Evolutionary conservation across 2,329 filamentous ascomycete species (phyloP).

Genomic region (Leptographium galeiforme): DNA sequence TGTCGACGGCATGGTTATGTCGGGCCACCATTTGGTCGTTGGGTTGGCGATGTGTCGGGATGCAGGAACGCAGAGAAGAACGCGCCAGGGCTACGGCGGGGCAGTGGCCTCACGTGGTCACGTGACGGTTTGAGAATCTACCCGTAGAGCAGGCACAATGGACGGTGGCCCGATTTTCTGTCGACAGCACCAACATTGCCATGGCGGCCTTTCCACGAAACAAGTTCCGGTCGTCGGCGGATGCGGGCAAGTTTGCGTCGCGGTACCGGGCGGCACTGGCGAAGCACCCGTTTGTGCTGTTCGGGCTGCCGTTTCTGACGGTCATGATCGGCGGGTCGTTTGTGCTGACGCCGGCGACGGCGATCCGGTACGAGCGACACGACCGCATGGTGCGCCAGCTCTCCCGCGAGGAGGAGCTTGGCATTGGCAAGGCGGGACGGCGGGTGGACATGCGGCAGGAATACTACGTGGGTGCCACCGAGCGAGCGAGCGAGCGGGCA

Average conservation of each 20-base stretch:
- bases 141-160: too few relatives aligned
- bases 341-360: slow-evolving; percentile 85
- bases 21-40: background rate
- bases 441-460: slow-evolving; percentile 73
- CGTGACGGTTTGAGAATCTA: background rate
- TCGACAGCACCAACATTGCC: too few relatives aligned
- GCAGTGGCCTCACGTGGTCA: background rate
- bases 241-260: slow-evolving; percentile 56
- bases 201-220: slow-evolving; percentile 57
- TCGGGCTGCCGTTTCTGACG: slow-evolving; percentile 82
- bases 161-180: too few relatives aligned
- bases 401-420: slow-evolving; percentile 74
- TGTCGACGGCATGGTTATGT: slow-evolving; percentile 4
- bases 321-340: slow-evolving; percentile 90
- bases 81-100: background rate
- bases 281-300: slow-evolving; percentile 77
- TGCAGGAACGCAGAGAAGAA: background rate
- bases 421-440: slow-evolving; percentile 56
- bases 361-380: slow-evolving; percentile 83
- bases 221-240: slow-evolving; percentile 54
- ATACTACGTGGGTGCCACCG: slow-evolving; percentile 55
- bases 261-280: slow-evolving; percentile 64
- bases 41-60: background rate
- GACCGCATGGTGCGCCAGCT: slow-evolving; percentile 81
- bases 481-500: background rate